These are phyloP conservation scores for Trichoderma atroviride DNA, from an alignment of 2,329 filamentous ascomycete species.

Conservation along the genomic window DNA sequence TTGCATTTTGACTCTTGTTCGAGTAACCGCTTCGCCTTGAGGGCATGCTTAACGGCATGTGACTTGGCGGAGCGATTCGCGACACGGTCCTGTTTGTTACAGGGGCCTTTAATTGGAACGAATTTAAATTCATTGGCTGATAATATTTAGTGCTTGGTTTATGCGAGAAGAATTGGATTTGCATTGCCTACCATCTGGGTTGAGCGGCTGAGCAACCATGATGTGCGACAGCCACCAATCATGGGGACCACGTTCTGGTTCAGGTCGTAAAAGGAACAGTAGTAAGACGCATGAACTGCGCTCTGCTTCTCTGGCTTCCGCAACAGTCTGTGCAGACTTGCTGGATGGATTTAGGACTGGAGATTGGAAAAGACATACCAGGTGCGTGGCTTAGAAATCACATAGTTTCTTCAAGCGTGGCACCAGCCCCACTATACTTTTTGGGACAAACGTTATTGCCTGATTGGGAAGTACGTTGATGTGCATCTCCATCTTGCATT, in stretches of 20 bases:
- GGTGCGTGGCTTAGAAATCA: constrained; percentile 3
- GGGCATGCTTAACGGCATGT: background rate
- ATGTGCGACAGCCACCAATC: background rate
- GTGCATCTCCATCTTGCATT: background rate
- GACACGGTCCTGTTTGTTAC: background rate
- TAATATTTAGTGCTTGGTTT: background rate
- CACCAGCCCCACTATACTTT: background rate
- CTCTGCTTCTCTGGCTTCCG: background rate
- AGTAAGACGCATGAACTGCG: background rate
- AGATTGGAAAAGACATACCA: background rate
- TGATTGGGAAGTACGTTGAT: background rate
- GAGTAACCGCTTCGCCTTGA: constrained; percentile 5
- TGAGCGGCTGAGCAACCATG: background rate
- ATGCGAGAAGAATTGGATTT: background rate
- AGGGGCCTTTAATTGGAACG: background rate
- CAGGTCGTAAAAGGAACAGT: background rate
- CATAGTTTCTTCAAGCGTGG: background rate
- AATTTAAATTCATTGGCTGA: background rate
- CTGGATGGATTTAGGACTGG: background rate
- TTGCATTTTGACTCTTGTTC: background rate
- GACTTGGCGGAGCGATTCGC: background rate
- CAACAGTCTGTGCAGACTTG: background rate
- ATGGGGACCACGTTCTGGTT: background rate
- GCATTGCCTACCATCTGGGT: background rate
- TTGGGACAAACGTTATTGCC: background rate